Evolutionary conservation across 345 rosid genomes (phyloP).

Genomic region (Heritiera littoralis): DNA sequence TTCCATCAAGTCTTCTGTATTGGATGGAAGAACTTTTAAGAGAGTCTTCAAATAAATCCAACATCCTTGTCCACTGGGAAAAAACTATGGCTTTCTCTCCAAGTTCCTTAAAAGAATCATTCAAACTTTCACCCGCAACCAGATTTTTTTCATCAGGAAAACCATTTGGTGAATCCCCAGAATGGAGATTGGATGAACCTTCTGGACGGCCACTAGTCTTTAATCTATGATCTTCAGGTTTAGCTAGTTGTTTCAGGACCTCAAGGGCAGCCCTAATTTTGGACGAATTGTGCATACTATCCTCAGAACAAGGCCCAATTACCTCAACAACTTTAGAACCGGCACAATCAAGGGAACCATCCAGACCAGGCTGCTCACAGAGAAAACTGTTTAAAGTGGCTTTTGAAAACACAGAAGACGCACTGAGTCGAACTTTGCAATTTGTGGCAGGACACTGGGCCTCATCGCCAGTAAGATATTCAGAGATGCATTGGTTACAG

Average conservation of each 20-base stretch:
- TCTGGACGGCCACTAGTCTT: conserved; percentile 22
- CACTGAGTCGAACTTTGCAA: conserved; percentile 60
- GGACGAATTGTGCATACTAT: conserved; percentile 54
- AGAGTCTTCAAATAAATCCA: conserved; percentile 80
- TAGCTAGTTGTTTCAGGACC: conserved; percentile 67
- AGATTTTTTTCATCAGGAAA: conserved; percentile 27
- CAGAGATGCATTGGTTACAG: conserved; percentile 86
- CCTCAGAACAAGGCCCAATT: conserved; percentile 32
- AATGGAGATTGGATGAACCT: conserved; percentile 26
- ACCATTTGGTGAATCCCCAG: conserved; percentile 21
- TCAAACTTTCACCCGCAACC: conserved; percentile 22
- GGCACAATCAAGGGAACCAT: conserved; percentile 30
- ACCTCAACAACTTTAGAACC: conserved; percentile 39
- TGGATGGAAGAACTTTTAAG: conserved; percentile 68
- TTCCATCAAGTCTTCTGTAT: conserved; percentile 95
- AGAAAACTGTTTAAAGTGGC: conserved; percentile 40
- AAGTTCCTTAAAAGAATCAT: conserved; percentile 37
- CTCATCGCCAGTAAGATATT: conserved; percentile 73
- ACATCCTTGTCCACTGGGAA: conserved; percentile 96
- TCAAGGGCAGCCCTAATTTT: conserved; percentile 88
- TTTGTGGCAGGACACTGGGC: conserved; percentile 60
- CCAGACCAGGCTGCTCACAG: conserved; percentile 39
- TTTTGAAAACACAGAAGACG: conserved; percentile 59
- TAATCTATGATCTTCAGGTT: conserved; percentile 35
- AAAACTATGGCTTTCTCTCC: conserved; percentile 92